Evolutionary conservation across 371 early-diverging fungal species (phyloP), one percentile per base, ranked within the genome.

Genomic region (Phascolomyces articulosus): DNA sequence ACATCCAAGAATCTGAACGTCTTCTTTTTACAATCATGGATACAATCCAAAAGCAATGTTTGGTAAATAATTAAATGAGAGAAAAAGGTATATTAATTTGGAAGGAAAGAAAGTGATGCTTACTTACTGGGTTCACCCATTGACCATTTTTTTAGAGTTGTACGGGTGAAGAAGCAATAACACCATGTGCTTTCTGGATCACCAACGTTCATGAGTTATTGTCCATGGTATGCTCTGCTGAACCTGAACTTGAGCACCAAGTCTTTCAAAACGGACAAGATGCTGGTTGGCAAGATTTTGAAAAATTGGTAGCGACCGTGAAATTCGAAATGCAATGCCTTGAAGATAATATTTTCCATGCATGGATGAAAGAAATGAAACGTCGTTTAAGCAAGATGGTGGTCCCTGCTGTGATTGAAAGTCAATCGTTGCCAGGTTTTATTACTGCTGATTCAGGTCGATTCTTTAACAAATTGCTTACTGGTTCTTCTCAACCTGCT

Each of bases 351-450:
- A 85, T 89, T 44, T 89, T 82, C 78, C 89, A 89, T 66, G 84
- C 83, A 16, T 96, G 95, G 96, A 91, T 96, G 86, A 95, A 94
- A 78, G 95, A 96, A 61, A 87, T 97, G 69, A 96, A 96, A 79
- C 95, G 95, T 74, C 87, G 93, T 11, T 78, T 98, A 27, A 82
- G 80, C 71, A 94, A 93, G 82, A 92, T 97, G 89, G 91, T 95
- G 59, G 91, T 97, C 31, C 94, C 96, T 15, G 96, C 94, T 47
- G 91, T 96, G n/a, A 93, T 97, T 21, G 97, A 96, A 74, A 88
- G 91, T 73, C 95, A 96, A 73, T 90, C 93, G 0, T 79, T 96
- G 26, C 95, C 95, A 11, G 95, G 95, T 4, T 95, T 95, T 72
- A 87, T 92, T 41, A 93, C 95, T 58, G 93, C 89, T 66, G 96